These are phyloP conservation scores for Acidomyces sp. DNA, from an alignment of 495 filamentous ascomycete species.

Conservation along the genomic window DNA sequence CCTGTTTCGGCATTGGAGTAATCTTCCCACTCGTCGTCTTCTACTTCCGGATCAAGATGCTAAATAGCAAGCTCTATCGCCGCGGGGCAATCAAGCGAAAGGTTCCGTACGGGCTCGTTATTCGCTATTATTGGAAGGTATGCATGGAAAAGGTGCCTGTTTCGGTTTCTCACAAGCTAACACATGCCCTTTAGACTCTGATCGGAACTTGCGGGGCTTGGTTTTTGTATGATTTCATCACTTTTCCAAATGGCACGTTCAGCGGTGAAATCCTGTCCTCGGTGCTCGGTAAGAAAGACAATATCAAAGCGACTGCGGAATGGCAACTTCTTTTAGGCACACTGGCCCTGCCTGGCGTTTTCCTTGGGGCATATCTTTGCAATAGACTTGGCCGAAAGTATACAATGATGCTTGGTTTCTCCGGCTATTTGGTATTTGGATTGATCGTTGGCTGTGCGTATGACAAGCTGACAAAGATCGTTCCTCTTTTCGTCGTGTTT, in stretches of 20 bases:
- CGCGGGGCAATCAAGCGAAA: conserved; percentile 32
- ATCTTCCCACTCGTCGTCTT: conserved; percentile 39
- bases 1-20: conserved; percentile 40
- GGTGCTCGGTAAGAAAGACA: conserved; percentile 28
- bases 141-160: no score
- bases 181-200: no score
- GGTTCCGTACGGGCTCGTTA: conserved; percentile 28
- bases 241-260: conserved; percentile 33
- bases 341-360: conserved; percentile 37
- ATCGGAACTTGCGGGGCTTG: conserved; percentile 32
- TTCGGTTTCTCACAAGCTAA: no score
- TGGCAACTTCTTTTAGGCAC: conserved; percentile 39
- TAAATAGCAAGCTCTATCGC: conserved; percentile 39
- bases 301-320: conserved; percentile 31
- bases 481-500: conserved; percentile 41
- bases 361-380: conserved; percentile 38
- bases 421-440: conserved; percentile 39
- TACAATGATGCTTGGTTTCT: conserved; percentile 44
- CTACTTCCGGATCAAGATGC: conserved; percentile 41
- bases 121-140: conserved; percentile 32
- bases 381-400: conserved; percentile 36
- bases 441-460: conserved; percentile 40
- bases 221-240: conserved; percentile 34
- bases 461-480: conserved; percentile 36
- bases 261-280: conserved; percentile 23